Conservation (phyloP, 1,284 basidiomycete genomes). For the Malassezia japonica region DNA sequence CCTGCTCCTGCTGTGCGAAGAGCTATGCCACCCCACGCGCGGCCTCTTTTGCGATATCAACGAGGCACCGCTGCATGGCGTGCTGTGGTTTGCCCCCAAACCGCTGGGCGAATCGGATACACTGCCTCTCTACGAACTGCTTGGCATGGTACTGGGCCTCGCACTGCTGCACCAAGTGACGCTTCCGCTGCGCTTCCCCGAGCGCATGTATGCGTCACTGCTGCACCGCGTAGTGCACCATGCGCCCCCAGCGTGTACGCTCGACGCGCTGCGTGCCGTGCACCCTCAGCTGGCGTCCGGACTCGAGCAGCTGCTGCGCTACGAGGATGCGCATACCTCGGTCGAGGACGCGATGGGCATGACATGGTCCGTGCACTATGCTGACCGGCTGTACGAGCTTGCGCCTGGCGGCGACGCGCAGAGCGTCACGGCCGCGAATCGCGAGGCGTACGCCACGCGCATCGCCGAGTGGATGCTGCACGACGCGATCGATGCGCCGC, state of each 20-base stretch:
- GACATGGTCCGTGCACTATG: conserved; percentile 4
- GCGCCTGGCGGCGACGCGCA: background rate
- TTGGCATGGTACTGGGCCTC: conserved; percentile 25
- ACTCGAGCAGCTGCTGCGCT: conserved; percentile 18
- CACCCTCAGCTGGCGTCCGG: conserved; percentile 21
- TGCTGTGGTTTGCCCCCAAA: background rate
- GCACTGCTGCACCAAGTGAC: conserved; percentile 27
- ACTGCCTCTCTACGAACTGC: conserved; percentile 15
- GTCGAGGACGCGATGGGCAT: conserved; percentile 1
- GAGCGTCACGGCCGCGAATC: background rate
- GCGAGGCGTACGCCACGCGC: conserved; percentile 12
- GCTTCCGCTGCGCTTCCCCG: conserved; percentile 19
- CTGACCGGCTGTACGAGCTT: background rate
- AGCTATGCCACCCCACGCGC: conserved; percentile 1
- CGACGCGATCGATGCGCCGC: conserved; percentile 7
- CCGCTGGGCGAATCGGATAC: background rate
- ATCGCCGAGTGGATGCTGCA: background rate
- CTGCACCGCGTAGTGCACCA: conserved; percentile 9
- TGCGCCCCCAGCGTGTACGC: conserved; percentile 5
- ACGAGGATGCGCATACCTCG: conserved; percentile 5
- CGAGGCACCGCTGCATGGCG: conserved; percentile 10
- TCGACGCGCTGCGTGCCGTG: conserved; percentile 19
- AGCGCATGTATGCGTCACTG: conserved; percentile 20
- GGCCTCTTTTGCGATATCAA: conserved; percentile 1
- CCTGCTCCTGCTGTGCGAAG: conserved; percentile 23